These are phyloP conservation scores for Saccharomycopsis crataegensis DNA, from an alignment of 1,139 yeast genomes.

Conservation along the genomic window DNA sequence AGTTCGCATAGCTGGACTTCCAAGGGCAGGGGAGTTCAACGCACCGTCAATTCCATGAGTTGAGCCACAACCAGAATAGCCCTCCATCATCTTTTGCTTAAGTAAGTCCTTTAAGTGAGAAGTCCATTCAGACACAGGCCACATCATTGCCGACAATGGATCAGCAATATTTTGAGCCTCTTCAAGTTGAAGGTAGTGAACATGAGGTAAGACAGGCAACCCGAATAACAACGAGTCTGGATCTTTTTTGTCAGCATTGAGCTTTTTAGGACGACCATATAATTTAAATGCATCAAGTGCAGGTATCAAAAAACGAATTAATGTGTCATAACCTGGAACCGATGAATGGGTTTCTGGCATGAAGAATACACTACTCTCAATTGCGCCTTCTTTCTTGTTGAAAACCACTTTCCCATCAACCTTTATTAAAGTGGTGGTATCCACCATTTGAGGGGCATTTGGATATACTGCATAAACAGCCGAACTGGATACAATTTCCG, in stretches of 20 bases:
- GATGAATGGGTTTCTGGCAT: conserved; percentile 96
- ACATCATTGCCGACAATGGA: conserved; percentile 29
- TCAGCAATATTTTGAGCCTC: conserved; percentile 39
- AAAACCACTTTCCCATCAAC: conserved; percentile 76
- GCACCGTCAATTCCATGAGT: conserved; percentile 57
- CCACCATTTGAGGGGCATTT: conserved; percentile 69
- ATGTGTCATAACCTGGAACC: conserved; percentile 90
- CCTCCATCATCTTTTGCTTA: conserved; percentile 55
- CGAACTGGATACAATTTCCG: conserved; percentile 61
- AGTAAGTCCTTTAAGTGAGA: conserved; percentile 54
- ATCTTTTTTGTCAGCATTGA: conserved; percentile 84
- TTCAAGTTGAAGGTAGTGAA: conserved; percentile 66
- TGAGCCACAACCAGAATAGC: conserved; percentile 83
- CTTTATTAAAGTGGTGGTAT: conserved; percentile 81
- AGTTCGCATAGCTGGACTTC: conserved; percentile 23
- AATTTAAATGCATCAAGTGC: conserved; percentile 77
- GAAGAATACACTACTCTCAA: conserved; percentile 75
- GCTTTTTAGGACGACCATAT: conserved; percentile 84
- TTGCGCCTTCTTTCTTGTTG: conserved; percentile 50
- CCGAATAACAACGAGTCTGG: conserved; percentile 77
- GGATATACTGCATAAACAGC: conserved; percentile 94
- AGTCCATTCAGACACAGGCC: conserved; percentile 73
- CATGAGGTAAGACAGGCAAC: conserved; percentile 81
- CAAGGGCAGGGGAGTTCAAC: conserved; percentile 36
- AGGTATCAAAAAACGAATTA: conserved; percentile 82